phyloP scores from a whole-genome alignment of 352 stramenopile genomes.

The Pythium coloratum region DNA sequence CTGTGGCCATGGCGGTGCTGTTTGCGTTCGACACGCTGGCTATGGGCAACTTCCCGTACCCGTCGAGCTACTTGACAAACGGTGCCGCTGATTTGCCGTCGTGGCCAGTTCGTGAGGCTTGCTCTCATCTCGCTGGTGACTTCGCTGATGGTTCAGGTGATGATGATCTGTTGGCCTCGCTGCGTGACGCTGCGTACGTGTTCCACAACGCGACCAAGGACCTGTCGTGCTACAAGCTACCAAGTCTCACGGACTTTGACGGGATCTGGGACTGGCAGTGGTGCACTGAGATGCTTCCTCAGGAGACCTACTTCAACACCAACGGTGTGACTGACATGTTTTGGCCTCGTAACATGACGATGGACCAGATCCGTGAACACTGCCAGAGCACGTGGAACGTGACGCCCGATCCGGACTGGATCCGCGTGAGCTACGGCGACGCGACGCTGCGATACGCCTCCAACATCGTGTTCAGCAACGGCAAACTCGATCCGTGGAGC shows the following conservation, averaged over 20 bases:
- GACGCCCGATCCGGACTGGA: constrained; percentile 72
- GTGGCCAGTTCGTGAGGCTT: constrained; percentile 92
- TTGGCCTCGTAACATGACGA: constrained; percentile 71
- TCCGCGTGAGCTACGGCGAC: constrained; percentile 78
- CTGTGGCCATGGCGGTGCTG: constrained; percentile 71
- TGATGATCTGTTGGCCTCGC: constrained; percentile 41
- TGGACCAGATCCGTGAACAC: constrained; percentile 52
- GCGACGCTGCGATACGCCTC: constrained; percentile 56
- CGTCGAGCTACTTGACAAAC: constrained; percentile 91
- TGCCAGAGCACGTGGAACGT: constrained; percentile 70
- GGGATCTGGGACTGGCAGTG: constrained; percentile 92
- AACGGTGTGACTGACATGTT: constrained; percentile 93
- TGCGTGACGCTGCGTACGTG: constrained; percentile 75
- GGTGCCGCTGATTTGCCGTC: constrained; percentile 75
- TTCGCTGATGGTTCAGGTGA: constrained; percentile 38
- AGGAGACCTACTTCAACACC: constrained; percentile 88
- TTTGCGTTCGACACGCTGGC: constrained; percentile 92
- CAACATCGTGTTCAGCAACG: constrained; percentile 97
- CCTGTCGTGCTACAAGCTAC: constrained; percentile 73
- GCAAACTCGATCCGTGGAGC: constrained; percentile 92
- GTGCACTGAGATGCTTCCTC: constrained; percentile 91
- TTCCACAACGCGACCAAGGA: constrained; percentile 89
- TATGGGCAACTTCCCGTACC: constrained; percentile 96
- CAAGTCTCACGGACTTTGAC: constrained; percentile 69
- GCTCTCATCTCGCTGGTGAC: constrained; percentile 56